Evolutionary conservation across 2,329 filamentous ascomycete genomes (phyloP).

Genomic region (Juglanconis sp.): DNA sequence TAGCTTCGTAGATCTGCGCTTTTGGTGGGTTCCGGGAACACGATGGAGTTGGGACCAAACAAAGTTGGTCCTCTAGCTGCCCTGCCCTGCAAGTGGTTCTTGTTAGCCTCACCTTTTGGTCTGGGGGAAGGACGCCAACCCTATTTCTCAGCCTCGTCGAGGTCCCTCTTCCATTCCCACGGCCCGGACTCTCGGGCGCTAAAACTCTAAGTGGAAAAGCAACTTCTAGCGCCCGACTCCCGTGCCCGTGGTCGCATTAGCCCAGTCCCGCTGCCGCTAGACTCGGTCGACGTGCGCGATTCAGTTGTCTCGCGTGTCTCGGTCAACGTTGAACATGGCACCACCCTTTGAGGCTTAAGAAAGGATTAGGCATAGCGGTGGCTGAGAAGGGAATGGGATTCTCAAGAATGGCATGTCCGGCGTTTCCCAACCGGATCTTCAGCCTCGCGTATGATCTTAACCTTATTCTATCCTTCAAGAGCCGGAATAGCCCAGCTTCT

Average conservation of each 20-base stretch:
- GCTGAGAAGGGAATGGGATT: background rate
- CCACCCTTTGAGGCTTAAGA: background rate
- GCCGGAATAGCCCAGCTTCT: background rate
- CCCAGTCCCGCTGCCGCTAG: background rate
- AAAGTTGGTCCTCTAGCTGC: conserved; percentile 10
- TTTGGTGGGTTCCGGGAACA: conserved; percentile 14
- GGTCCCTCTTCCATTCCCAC: background rate
- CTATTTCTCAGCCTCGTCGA: conserved; percentile 9
- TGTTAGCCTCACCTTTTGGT: background rate
- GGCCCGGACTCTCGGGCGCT: background rate
- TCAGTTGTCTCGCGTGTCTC: background rate
- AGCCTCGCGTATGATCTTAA: background rate
- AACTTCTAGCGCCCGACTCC: background rate
- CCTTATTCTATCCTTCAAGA: background rate
- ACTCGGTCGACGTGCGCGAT: background rate
- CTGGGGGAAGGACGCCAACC: background rate
- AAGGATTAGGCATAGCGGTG: background rate
- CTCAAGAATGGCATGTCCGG: background rate
- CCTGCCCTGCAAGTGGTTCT: conserved; percentile 5
- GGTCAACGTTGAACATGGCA: background rate
- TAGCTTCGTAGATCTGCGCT: conserved; percentile 20
- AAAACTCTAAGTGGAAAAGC: background rate
- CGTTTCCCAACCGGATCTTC: background rate
- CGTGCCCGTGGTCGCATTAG: conserved; percentile 7
- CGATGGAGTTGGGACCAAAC: conserved; percentile 19